Base-by-base conservation (phyloP, 2,329 filamentous ascomycete genomes). In the Helotiales sp. region DNA sequence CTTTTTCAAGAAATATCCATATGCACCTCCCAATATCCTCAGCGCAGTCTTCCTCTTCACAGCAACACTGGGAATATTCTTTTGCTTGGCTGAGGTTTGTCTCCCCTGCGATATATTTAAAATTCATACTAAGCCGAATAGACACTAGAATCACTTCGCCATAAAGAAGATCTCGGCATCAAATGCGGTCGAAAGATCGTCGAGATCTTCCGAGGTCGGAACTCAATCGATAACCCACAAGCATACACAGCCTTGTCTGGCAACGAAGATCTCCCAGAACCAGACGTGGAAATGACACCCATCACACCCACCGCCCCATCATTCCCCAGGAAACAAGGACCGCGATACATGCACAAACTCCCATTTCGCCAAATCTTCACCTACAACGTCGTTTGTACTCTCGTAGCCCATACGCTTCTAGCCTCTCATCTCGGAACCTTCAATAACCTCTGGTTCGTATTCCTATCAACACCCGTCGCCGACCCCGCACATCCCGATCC, bases 341-440 rank as follows among this genome's bases (percentile, higher is more conserved):
- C 60, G 13, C 55, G 61, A 50, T 63, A 59, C 57, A 60, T 57
- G 38, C 50, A 63, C 12, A 68, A 61, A 29, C 52, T 67, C 1
- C 65, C 70, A 52, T 73, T 75, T 15, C 64, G 65, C 15, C 62
- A 66, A 30, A 73, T 75, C 3, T 68, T 66, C 57, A 69, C 63
- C 4, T 64, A 66, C 56, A 69, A 63, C 50, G 70, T 59, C 56
- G 65, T 80, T 56, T 77, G 80, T 59, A 81, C 79, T 0, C 73
- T 91, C 2, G 69, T 89, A 47, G 81, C 80, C 22, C 85, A 87
- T 61, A 85, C 85, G 31, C 81, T 91, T 49, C 83, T 90, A 66
- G 86, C 88, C 60, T 85, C 90, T 67, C 88, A 91, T 72, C 78
- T 84, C 66, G 81, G 79, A 59, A 79, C 83, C 19, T 86, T 86